Evolutionary conservation across 2,329 filamentous ascomycete species (phyloP).

Genomic region (Monilinia fructigena): DNA sequence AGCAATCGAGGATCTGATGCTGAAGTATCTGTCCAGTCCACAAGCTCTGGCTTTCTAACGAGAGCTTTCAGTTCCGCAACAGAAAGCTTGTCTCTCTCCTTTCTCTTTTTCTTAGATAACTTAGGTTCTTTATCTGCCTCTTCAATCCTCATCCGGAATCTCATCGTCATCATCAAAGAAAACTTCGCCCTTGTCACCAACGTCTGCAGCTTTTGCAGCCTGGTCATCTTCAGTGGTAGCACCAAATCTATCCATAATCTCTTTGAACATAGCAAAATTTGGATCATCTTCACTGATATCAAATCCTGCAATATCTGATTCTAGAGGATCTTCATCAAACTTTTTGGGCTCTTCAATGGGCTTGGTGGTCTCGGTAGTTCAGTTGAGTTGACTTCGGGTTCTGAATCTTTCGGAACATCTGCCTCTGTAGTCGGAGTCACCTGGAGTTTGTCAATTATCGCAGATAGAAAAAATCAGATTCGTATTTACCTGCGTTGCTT

Average conservation of each 20-base stretch:
- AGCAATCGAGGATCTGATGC: slow-evolving; percentile 85
- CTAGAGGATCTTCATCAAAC: slow-evolving; percentile 43
- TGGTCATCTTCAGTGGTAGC: slow-evolving; percentile 62
- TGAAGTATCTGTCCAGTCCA: slow-evolving; percentile 96
- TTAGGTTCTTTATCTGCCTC: slow-evolving; percentile 63
- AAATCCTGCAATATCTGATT: slow-evolving; percentile 47
- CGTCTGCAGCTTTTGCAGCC: slow-evolving; percentile 61
- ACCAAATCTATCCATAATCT: slow-evolving; percentile 78
- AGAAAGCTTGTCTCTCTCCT: slow-evolving; percentile 86
- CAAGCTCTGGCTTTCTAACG: slow-evolving; percentile 86
- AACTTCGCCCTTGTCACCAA: slow-evolving; percentile 77
- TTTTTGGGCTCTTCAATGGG: slow-evolving; percentile 32
- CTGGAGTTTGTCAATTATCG: slow-evolving; percentile 34
- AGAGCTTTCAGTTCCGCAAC: slow-evolving; percentile 94
- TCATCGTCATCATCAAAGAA: slow-evolving; percentile 82
- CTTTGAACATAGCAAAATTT: slow-evolving; percentile 78
- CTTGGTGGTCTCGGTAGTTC: slow-evolving; percentile 29
- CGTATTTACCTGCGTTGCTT: slow-evolving; percentile 53
- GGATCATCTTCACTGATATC: slow-evolving; percentile 67
- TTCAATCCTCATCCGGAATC: slow-evolving; percentile 79
- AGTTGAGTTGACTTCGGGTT: slow-evolving; percentile 33
- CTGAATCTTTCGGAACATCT: slow-evolving; percentile 39
- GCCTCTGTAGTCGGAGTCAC: slow-evolving; percentile 38
- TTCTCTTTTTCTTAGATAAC: slow-evolving; percentile 92
- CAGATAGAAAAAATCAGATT: background rate